Percentiles rank a stretch among this genome's conserved stretches.
Evolutionary conservation across 2,329 filamentous ascomycete genomes (phyloP).

Genomic region (Botrytis tulipae): DNA sequence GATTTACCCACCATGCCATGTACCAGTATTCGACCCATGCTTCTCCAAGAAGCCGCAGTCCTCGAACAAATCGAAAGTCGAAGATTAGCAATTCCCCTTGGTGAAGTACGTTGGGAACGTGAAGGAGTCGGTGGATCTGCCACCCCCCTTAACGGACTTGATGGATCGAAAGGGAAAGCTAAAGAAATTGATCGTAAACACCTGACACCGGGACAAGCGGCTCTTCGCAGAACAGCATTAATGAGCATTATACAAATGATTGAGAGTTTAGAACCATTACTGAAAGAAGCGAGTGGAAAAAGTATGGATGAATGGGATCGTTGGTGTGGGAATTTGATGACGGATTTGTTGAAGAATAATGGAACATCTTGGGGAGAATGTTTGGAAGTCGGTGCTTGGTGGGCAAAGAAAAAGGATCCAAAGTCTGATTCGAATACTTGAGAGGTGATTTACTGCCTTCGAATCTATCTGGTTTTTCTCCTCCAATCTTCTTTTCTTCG

Average conservation of each 20-base stretch:
- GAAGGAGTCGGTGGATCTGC: slow-evolving; percentile 65
- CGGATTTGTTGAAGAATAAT: slow-evolving; percentile 74
- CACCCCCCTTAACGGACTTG: slow-evolving; percentile 55
- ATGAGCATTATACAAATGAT: slow-evolving; percentile 79
- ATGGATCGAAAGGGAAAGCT: slow-evolving; percentile 42
- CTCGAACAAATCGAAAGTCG: slow-evolving; percentile 69
- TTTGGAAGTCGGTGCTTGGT: slow-evolving; percentile 83
- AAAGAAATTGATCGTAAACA: slow-evolving; percentile 34
- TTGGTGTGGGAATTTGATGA: slow-evolving; percentile 86
- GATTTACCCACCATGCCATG: slow-evolving; percentile 75
- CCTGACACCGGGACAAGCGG: slow-evolving; percentile 60
- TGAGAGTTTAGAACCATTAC: slow-evolving; percentile 77
- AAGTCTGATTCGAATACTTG: slow-evolving; percentile 13
- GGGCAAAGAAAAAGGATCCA: slow-evolving; percentile 77
- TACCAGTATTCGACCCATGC: slow-evolving; percentile 69
- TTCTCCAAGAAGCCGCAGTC: slow-evolving; percentile 76
- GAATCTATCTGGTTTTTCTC: background rate
- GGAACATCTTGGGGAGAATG: slow-evolving; percentile 83
- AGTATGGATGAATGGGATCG: slow-evolving; percentile 88
- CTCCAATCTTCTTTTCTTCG: background rate
- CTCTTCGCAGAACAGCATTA: slow-evolving; percentile 76
- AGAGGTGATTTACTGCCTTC: background rate
- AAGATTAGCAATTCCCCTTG: slow-evolving; percentile 81
- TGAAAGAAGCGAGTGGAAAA: slow-evolving; percentile 81
- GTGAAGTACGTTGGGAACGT: slow-evolving; percentile 83